A percentile compares a stretch with the other conserved stretches of the same genome.
These are phyloP conservation scores for Streptanthus diversifolius DNA, from an alignment of 345 rosid genomes.

Conservation along the genomic window DNA sequence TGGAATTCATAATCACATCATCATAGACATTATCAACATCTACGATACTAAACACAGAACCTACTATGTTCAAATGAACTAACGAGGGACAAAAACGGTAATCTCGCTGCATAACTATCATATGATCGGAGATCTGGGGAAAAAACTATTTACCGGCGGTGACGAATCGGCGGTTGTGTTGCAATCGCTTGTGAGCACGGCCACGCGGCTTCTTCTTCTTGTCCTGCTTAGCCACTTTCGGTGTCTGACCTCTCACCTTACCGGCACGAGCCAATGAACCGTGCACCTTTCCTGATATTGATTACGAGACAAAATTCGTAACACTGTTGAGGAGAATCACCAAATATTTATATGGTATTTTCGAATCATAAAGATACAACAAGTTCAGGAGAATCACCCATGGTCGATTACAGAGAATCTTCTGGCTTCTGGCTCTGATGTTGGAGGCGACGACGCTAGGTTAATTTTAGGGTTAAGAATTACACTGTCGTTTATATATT, in stretches of 20 bases:
- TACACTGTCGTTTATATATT: neutral
- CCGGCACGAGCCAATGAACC: constrained; percentile 24
- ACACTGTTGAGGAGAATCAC: neutral
- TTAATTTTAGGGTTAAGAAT: neutral
- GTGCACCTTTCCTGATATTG: constrained; percentile 4
- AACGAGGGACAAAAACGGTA: too few species aligned
- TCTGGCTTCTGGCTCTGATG: constrained; percentile 1
- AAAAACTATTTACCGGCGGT: constrained; percentile 8
- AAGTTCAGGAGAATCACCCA: neutral
- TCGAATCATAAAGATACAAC: neutral
- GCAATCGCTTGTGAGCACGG: constrained; percentile 14
- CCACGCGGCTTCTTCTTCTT: constrained; percentile 18
- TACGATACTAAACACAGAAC: too few species aligned
- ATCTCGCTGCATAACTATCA: neutral
- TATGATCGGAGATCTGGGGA: too few species aligned
- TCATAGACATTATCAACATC: too few species aligned
- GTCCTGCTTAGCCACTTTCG: constrained; percentile 13
- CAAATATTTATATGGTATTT: too few species aligned
- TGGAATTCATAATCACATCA: neutral
- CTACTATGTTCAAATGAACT: too few species aligned
- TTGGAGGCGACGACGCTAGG: neutral
- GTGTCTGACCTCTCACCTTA: constrained; percentile 18
- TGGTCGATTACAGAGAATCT: neutral
- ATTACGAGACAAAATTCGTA: neutral
- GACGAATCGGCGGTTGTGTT: constrained; percentile 18